Percentiles rank a stretch among this genome's conserved stretches.
phyloP scores from a whole-genome alignment of 108 stramenopile species.

The Skeletonema potamos region DNA sequence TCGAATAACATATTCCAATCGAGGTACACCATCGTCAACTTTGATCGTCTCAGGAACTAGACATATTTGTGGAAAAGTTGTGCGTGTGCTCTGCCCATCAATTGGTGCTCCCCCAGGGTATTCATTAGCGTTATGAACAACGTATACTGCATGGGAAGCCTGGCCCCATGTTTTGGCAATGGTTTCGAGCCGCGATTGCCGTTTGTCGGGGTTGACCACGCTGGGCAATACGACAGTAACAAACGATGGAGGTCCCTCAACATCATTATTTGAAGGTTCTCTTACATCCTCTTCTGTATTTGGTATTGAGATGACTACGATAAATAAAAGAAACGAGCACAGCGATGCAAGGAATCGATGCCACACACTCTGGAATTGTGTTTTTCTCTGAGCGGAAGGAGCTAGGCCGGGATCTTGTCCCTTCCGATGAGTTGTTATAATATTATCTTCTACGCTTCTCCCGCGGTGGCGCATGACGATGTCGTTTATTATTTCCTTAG shows the following conservation, averaged over 20 bases:
- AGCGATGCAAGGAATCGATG: constrained; percentile 18
- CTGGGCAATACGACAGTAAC: constrained; percentile 76
- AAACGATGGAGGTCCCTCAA: constrained; percentile 35
- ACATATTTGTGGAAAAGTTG: constrained; percentile 68
- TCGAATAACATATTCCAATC: constrained; percentile 75
- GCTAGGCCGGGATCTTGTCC: not conserved
- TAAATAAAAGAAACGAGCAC: constrained; percentile 11
- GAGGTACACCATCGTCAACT: constrained; percentile 64
- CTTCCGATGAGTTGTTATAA: not conserved
- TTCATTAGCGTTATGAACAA: constrained; percentile 65
- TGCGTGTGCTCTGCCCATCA: constrained; percentile 28
- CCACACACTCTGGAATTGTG: constrained; percentile 33
- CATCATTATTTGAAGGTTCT: not conserved
- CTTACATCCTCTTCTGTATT: not conserved
- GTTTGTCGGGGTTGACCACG: constrained; percentile 77
- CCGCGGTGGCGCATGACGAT: not conserved
- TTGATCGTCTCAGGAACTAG: constrained; percentile 64
- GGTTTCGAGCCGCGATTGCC: constrained; percentile 56
- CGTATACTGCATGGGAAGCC: constrained; percentile 66
- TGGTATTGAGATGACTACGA: constrained; percentile 1
- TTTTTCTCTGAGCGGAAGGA: not conserved
- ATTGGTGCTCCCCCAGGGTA: constrained; percentile 48
- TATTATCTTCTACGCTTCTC: not conserved
- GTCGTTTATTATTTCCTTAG: no score
- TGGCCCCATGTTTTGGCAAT: constrained; percentile 87